Evolutionary conservation across 164 flowering plant species (phyloP), one percentile per base, ranked within the genome.

Genomic region (Stephania yunnanensis): DNA sequence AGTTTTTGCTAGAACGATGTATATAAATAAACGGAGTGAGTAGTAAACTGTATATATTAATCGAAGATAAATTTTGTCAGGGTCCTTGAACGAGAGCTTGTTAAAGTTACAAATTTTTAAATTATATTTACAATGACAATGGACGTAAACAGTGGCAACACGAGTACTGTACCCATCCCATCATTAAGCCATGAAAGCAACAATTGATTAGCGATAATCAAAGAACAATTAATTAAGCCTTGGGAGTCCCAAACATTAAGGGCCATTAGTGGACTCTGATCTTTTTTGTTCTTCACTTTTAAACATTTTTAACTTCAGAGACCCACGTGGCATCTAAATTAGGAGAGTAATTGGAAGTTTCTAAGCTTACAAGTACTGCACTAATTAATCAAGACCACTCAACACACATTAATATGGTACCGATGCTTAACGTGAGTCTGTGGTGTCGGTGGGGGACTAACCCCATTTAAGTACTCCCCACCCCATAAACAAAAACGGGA

Each of bases 381-480:
- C 42, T 36, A 36, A 36, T 36, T 36, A 36, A 36, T 36, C 73
- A 69, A 69, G 76, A 44, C 46, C 69, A 68, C 61, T 36, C 68
- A 30, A 29, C 8, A 36, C 20, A 12, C 52, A 46, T 65, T 50
- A 15, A 64, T 69, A 53, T 48, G 74, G 74, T 45, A 70, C 61
- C 67, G 63, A 67, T 71, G 71, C 55, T 73, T 63, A 79, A 79
- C 81, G 78, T 76, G 78, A 73, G 10, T 58, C 52, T 76, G 71
- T 73, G 71, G 71, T 73, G 81, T 79, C 78, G 81, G 81, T 79
- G 81, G 78, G 81, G 71, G 31, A 50, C 69, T 68, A 17, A 36
- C 31, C 10, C 45, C 17, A 20, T 42, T 73, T 69, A 42, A 73
- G 46, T 46, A 52, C 10, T 19, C 17, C 44, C 64, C 63, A 13